Evolutionary conservation across 306 rosid species (phyloP), one percentile per base, ranked within the genome.

Genomic region (Argentina anserina): DNA sequence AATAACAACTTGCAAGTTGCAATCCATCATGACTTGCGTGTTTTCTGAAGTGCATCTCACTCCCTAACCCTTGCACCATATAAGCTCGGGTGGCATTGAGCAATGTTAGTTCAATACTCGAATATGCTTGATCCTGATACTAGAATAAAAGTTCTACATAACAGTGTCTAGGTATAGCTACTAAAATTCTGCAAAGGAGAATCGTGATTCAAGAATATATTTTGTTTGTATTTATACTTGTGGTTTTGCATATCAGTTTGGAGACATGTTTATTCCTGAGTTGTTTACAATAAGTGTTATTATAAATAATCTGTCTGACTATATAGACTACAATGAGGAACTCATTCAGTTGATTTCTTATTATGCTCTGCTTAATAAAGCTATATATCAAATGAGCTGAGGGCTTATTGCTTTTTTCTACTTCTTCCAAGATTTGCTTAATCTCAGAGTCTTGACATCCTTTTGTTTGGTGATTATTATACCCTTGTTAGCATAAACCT

Each of bases 151-250:
- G 9, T 23, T 3, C 6, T 65, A 7, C 13, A 65, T 47, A 40
- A 8, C 20, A 12, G 13, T 28, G 0, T 42, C 11, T 15, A 15
- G 15, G 46, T 33, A 31, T 61, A 26, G 53, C 70, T 12, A 41
- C 55, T 36, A 41, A 41, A 36, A 66, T 67, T 67, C 71, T 21
- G 39, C 73, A 31, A 31, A 68, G 43, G 43, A 33, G 52, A 12
- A 47, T 52, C 45, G 13, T 33, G 31, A 69, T 31, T 25, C 33
- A 13, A 11, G 60, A 49, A 47, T 40, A 4, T 33, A 6, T 69
- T 20, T 49, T 37, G 46, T 2, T 6, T 49, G 33, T 20, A 49
- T 49, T 49, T 20, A 50, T 69, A 37, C 36, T 9, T 49, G 50
- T 23, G 17, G 49, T 15, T 49, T 25, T 39, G 15, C 8, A 37